Evolutionary conservation across 176 grass and related monocot genomes (phyloP), one percentile per base, ranked within the genome.

Genomic region (Lolium rigidum): DNA sequence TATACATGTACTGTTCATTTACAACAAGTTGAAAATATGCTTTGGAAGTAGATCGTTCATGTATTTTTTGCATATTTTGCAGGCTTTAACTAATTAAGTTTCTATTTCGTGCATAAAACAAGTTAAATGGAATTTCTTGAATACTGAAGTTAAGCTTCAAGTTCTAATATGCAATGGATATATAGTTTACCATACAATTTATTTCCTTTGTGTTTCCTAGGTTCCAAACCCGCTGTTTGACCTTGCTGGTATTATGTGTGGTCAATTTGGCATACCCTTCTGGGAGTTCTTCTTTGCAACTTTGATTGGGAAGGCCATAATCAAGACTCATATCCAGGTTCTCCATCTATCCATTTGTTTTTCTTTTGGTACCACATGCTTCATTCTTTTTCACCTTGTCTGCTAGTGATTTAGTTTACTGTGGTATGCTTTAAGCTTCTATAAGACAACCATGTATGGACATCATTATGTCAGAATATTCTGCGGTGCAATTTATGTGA

Each of bases 271-370:
- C 22, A 83, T 99, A 16, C 90, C 92, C 51, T 99, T 99, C 86
- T 99, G 88, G 97, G 91, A 96, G 80, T 99, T 99, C 89, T 99
- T 99, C 78, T 88, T 99, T 71, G 92, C 97, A 75, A 96, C 90
- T 72, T 88, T 93, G 82, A 93, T 86, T 25, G 97, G 97, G 87
- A 99, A 99, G 80, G 97, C 97, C 82, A 84, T 99, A 64, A 88
- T 99, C 76, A 96, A 99, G 78, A 90, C 97, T 78, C 97, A 99
- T 87, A 99, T 99, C 76, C 97, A 99, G 94, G 97, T 96, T 85
- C 86, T 18, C 60, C n/a, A 52, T 87, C 12, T 57, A 28, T 62
- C 1, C 58, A 35, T 49, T 81, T 70, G 15, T 77, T 48, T 6
- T 82, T 44, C 49, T 76, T 12, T 82, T 77, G 48, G 65, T 83